These are phyloP conservation scores for Erysimum cheiranthoides DNA, from an alignment of 345 rosid species.

Conservation along the genomic window DNA sequence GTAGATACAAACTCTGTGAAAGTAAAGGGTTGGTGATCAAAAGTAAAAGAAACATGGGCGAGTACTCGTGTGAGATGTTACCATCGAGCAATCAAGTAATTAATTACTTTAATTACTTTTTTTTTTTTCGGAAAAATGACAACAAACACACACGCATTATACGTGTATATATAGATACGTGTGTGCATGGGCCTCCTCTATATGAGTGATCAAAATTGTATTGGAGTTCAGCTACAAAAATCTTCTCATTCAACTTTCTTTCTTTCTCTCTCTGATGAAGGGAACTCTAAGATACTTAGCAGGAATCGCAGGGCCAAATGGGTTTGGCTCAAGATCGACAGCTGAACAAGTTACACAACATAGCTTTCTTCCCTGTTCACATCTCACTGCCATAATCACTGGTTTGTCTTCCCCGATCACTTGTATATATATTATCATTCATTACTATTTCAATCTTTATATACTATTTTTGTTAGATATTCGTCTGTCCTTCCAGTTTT, in stretches of 20 bases:
- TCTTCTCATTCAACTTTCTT: conserved; percentile 23
- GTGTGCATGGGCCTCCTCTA: conserved; percentile 42
- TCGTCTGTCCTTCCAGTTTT: background rate
- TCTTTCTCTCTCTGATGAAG: conserved; percentile 61
- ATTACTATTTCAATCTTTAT: background rate
- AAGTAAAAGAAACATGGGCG: conserved; percentile 38
- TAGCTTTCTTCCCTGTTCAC: conserved; percentile 37
- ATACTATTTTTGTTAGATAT: background rate
- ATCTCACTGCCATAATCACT: conserved; percentile 49
- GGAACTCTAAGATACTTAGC: conserved; percentile 78
- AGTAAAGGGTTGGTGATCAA: conserved; percentile 30
- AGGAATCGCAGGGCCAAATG: conserved; percentile 95
- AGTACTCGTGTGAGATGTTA: conserved; percentile 46
- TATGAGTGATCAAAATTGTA: conserved; percentile 29
- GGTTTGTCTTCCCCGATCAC: conserved; percentile 37
- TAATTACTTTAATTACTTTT: conserved; percentile 21
- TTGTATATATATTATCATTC: background rate
- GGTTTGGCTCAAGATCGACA: conserved; percentile 90
- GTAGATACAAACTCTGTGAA: conserved; percentile 34
- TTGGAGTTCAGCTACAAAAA: conserved; percentile 8
- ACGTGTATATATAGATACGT: conserved; percentile 37
- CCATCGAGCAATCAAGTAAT: conserved; percentile 46
- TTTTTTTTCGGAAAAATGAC: background rate
- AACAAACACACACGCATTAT: conserved; percentile 18
- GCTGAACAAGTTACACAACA: conserved; percentile 78